A percentile compares a stretch with the other conserved stretches of the same genome.
Conservation (phyloP, 305 asterid species). For the Solanum hybrid region DNA sequence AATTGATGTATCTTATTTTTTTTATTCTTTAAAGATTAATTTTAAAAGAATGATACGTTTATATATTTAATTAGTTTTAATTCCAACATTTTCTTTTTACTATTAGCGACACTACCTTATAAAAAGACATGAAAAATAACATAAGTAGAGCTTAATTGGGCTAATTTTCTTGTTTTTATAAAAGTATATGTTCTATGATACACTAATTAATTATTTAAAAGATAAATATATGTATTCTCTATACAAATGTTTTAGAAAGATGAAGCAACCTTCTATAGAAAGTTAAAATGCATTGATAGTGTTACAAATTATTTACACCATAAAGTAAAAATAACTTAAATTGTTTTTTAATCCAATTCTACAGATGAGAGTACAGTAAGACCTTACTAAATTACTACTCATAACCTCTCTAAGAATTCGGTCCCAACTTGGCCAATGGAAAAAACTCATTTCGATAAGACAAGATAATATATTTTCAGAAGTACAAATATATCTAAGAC, state of each 20-base stretch:
- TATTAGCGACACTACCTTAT: not conserved
- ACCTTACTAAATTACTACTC: too few relatives aligned
- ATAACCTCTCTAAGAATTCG: too few relatives aligned
- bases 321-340: not conserved
- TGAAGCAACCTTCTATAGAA: not conserved
- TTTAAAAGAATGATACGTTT: not conserved
- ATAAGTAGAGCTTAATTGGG: not conserved
- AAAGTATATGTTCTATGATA: not conserved
- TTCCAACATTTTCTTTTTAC: not conserved
- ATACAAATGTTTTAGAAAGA: not conserved
- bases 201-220: not conserved
- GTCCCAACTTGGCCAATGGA: too few relatives aligned
- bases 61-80: not conserved
- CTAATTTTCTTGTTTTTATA: not conserved
- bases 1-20: not conserved
- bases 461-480: too few relatives aligned
- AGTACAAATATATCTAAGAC: too few relatives aligned
- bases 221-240: not conserved
- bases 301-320: not conserved
- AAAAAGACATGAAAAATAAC: not conserved
- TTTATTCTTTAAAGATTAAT: not conserved
- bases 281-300: not conserved
- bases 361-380: not conserved
- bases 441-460: too few relatives aligned
- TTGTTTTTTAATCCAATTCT: not conserved